These are phyloP conservation scores for Calocybe gambosa DNA, from an alignment of 1,284 basidiomycete species.

Conservation along the genomic window DNA sequence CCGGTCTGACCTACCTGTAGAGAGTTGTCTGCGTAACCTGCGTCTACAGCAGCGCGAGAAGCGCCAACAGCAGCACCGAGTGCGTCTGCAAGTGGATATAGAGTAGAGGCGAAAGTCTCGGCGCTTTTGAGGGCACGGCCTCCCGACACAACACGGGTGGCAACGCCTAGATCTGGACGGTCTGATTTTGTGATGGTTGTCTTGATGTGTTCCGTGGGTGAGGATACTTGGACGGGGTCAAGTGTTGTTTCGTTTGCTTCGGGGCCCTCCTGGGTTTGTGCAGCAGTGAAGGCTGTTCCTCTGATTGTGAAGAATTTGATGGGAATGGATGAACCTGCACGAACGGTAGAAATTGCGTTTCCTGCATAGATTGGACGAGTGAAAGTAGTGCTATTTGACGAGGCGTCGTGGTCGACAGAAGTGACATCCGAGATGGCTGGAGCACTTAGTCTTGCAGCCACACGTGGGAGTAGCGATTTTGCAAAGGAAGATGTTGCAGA, in stretches of 20 bases:
- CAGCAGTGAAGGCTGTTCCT: conserved; percentile 88
- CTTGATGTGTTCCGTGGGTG: conserved; percentile 71
- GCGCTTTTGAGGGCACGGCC: conserved; percentile 94
- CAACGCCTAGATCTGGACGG: conserved; percentile 88
- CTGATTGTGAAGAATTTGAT: conserved; percentile 96
- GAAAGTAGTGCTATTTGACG: conserved; percentile 19
- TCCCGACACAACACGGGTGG: conserved; percentile 88
- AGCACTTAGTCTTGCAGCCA: conserved; percentile 82
- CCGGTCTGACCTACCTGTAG: conserved; percentile 99
- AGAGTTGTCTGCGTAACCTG: conserved; percentile 97
- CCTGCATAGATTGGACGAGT: conserved; percentile 96
- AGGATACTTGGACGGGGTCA: conserved; percentile 62
- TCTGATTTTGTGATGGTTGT: conserved; percentile 89
- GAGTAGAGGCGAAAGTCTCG: conserved; percentile 83
- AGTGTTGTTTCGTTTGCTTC: conserved; percentile 60
- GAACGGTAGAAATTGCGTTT: conserved; percentile 93
- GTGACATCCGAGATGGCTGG: conserved; percentile 90
- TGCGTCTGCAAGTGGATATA: conserved; percentile 91
- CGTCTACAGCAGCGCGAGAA: conserved; percentile 95
- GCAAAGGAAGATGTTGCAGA: conserved; percentile 57
- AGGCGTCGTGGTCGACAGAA: conserved; percentile 68
- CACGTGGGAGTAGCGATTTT: conserved; percentile 71
- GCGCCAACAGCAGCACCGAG: conserved; percentile 96
- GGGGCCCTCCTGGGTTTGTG: conserved; percentile 43
- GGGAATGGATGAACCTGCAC: conserved; percentile 64